A percentile compares a stretch with the other conserved stretches of the same genome.
These are phyloP conservation scores for Syzygium aromaticum DNA, from an alignment of 345 rosid species.

Conservation along the genomic window DNA sequence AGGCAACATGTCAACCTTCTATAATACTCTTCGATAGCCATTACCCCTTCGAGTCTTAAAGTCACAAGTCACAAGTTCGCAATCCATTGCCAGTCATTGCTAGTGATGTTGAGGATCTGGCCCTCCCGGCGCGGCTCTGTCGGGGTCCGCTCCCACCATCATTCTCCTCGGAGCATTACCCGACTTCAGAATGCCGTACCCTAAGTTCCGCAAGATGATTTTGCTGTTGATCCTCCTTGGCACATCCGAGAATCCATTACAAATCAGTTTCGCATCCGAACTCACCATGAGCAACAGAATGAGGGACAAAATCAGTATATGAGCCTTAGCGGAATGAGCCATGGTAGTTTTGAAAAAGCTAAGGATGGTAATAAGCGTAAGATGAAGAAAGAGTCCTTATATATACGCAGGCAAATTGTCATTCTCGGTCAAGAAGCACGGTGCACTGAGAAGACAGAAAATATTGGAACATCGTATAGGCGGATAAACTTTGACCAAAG, in stretches of 20 bases:
- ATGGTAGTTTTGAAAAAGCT: background rate
- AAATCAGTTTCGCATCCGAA: constrained; percentile 5
- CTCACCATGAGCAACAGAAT: constrained; percentile 2
- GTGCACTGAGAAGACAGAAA: background rate
- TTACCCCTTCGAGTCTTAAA: background rate
- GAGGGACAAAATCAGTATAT: background rate
- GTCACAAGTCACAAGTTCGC: background rate
- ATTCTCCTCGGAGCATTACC: constrained; percentile 5
- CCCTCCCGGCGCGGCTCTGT: constrained; percentile 29
- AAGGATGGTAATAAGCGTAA: background rate
- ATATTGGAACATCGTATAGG: background rate
- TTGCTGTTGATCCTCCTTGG: background rate
- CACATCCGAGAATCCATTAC: background rate
- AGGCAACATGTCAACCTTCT: background rate
- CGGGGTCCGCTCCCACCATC: constrained; percentile 2
- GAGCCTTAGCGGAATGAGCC: constrained; percentile 17
- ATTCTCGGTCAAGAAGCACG: background rate
- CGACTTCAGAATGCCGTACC: background rate
- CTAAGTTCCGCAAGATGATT: constrained; percentile 6
- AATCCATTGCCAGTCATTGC: background rate
- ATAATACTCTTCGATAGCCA: background rate
- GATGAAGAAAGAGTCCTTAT: background rate
- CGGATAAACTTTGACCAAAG: background rate
- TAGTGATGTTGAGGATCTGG: constrained; percentile 40
- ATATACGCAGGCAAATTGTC: background rate